These are phyloP conservation scores for Aspergillus funiculosus DNA, from an alignment of 495 filamentous ascomycete species.

Conservation along the genomic window DNA sequence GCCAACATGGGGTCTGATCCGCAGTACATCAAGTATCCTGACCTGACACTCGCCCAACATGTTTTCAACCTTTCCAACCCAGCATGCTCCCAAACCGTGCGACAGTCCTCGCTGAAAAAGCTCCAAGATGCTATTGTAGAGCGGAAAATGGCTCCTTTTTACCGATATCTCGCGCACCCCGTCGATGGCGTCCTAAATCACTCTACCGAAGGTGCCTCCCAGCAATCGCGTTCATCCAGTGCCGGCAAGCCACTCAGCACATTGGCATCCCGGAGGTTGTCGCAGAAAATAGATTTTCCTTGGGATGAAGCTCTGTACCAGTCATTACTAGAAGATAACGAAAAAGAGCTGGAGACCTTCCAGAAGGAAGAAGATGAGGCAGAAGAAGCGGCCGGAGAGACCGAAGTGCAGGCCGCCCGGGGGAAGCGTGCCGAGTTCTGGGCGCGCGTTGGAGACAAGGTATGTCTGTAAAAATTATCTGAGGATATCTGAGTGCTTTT, in stretches of 20 bases:
- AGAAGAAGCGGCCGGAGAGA: slow-evolving; percentile 90
- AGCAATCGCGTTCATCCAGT: slow-evolving; percentile 36
- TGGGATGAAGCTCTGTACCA: slow-evolving; percentile 93
- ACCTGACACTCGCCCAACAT: slow-evolving; percentile 87
- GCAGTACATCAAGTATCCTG: slow-evolving; percentile 90
- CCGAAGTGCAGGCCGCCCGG: slow-evolving; percentile 83
- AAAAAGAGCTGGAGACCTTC: slow-evolving; percentile 81
- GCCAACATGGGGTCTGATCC: slow-evolving; percentile 89
- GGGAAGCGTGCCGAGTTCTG: slow-evolving; percentile 95
- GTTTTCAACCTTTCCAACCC: slow-evolving; percentile 96
- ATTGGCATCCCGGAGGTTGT: slow-evolving; percentile 60
- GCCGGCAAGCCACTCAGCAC: slow-evolving; percentile 54
- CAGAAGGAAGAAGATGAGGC: slow-evolving; percentile 96
- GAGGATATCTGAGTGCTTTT: background rate
- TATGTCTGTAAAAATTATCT: slow-evolving; percentile 33
- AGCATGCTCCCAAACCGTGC: slow-evolving; percentile 58
- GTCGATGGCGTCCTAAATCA: slow-evolving; percentile 83
- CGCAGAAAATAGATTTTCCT: slow-evolving; percentile 59
- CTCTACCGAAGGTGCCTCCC: slow-evolving; percentile 61
- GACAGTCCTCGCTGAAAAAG: slow-evolving; percentile 70
- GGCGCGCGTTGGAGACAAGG: slow-evolving; percentile 92
- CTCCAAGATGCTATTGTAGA: slow-evolving; percentile 90
- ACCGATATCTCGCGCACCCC: slow-evolving; percentile 91
- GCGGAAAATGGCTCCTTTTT: slow-evolving; percentile 94
- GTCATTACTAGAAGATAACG: slow-evolving; percentile 77